Base-by-base conservation (phyloP, 2,329 filamentous ascomycete species). In the Aspergillus melleus region DNA sequence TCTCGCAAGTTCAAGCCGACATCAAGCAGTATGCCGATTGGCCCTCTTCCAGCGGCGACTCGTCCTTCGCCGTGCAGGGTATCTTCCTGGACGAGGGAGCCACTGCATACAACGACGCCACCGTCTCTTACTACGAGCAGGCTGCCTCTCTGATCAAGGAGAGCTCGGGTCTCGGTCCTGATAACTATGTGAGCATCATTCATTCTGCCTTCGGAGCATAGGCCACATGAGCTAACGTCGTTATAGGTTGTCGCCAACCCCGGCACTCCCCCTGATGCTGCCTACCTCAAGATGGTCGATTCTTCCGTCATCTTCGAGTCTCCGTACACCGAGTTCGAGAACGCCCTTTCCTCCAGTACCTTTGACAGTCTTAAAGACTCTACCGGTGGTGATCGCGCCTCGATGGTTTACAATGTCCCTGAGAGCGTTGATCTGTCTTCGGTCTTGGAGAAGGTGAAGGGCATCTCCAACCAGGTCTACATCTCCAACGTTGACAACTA, bases 41-140 rank as follows among this genome's bases (percentile, higher is more conserved):
- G 61, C 58, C 61, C 0, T 52, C 52, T 10, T 52, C 53, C 1
- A 54, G 59, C 24, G 53, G 53, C 4, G 52, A 63, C 20, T 20
- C 55, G n/a, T 50, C 58, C 0, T 59, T 63, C 19, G 52, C 58
- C 1, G 61, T 63, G 22, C 46, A 54, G 26, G 61, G 61, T 4
- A 63, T 61, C 50, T 63, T 63, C 50, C 36, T 63, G 3, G 61
- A 63, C 14, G 61, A 63, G 42, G 61, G 46, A 14, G 36, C 61
- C 5, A 58, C 57, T 6, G 53, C 24, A 44, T 52, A 55, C 30
- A 50, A 49, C 46, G 52, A 29, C 1, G 47, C 24, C 1, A 24
- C 52, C n/a, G 59, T 61, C 5, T 10, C 26, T 0, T 63, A 54
- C 14, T 63, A 54, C 51, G n/a, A 53, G 50, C 42, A 55, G 16